Percentiles rank a stretch among this genome's conserved stretches.
Evolutionary conservation across 2,329 filamentous ascomycete species (phyloP).

Genomic region (Botrytis pseudocinerea): DNA sequence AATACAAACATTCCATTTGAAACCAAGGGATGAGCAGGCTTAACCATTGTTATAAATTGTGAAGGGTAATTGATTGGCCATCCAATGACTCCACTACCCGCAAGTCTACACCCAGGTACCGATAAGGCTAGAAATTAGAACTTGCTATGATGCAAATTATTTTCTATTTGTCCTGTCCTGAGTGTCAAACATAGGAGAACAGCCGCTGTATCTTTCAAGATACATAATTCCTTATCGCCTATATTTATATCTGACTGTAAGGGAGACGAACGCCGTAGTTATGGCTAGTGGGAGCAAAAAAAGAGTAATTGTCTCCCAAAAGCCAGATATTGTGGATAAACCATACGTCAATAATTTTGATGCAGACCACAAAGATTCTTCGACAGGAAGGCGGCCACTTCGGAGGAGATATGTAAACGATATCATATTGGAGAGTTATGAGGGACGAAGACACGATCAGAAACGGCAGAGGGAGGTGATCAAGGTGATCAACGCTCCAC

Average conservation of each 20-base stretch:
- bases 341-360: not conserved
- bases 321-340: too few relatives aligned
- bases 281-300: not conserved
- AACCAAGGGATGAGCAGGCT: not conserved
- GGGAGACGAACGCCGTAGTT: not conserved
- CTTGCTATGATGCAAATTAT: not conserved
- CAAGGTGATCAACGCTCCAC: rapidly evolving
- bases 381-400: too few relatives aligned
- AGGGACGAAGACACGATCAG: not conserved
- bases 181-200: not conserved
- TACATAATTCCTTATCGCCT: not conserved
- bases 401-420: too few relatives aligned
- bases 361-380: too few relatives aligned
- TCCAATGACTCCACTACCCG: not conserved
- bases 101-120: not conserved
- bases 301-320: not conserved
- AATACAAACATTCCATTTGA: not conserved
- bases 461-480: not conserved
- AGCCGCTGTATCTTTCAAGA: not conserved
- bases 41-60: not conserved
- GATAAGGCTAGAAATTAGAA: not conserved
- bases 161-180: not conserved
- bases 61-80: not conserved
- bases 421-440: not conserved
- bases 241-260: not conserved